Base-by-base conservation (phyloP, 495 filamentous ascomycete genomes). In the Xylaria sp. region DNA sequence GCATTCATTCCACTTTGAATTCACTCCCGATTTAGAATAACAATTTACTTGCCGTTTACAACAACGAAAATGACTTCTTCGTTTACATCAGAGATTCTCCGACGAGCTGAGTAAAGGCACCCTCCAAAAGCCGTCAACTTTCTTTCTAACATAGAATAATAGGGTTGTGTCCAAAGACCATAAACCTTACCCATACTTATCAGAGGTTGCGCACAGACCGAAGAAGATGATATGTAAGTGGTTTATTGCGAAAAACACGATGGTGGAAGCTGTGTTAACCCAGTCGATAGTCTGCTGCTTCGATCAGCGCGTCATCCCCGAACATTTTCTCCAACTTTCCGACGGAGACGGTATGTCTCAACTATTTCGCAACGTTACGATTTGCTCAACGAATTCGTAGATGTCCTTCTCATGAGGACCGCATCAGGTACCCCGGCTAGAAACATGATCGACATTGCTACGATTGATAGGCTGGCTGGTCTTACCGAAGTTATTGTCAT, bases 181-280 rank as follows among this genome's bases (percentile, higher is more conserved):
- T 19, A 24, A 67, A n/a, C 46, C 64, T 41, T 24, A 24, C 3
- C 46, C 64, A 5, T 31, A 52, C 44, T 9, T 67, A 8, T 14
- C 19, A 15, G 48, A 55, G n/a, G 1, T 35, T 8, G n/a, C 14
- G 5, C 24, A 11, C 14, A 15, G 17, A 6, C 31, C 64, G 33
- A 14, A 19, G 46, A 67, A 67, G 64, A 67, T 67, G 64, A 55
- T 67, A 35, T 67, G 64, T 67, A 15, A 67, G 64, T 55, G 15
- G 5, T 48, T 26, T 0, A n/a, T 17, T 8, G 15, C 26, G 15
- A 9, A 17, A 19, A 64, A 17, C 3, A 5, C 7, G 0, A 62
- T 8, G n/a, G 12, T 0, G 12, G 5, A 19, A 29, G 1, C n/a
- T 64, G 0, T 26, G 17, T 21, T 46, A 48, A 64, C 17, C 8